Percentiles rank a stretch among this genome's conserved stretches.
Conservation (phyloP, 805 yeast species). For the Middelhovenomyces tepae region DNA sequence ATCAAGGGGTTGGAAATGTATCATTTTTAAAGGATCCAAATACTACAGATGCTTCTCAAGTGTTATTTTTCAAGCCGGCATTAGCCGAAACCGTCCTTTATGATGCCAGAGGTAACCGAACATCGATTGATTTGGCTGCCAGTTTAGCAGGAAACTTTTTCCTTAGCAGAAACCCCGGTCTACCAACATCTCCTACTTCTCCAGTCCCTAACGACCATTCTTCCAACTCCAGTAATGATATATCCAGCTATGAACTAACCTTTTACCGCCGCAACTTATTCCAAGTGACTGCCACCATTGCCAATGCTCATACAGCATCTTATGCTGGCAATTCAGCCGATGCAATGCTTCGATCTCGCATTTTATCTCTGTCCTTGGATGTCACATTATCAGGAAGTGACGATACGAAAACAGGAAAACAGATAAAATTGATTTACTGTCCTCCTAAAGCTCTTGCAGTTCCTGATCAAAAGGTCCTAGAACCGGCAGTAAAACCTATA, state of each 20-base stretch:
- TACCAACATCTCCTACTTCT: too few species aligned
- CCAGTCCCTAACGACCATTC: too few species aligned
- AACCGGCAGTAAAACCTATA: constrained; percentile 19
- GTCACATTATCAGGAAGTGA: constrained; percentile 18
- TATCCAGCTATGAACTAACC: too few species aligned
- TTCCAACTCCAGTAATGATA: too few species aligned
- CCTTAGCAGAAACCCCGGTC: too few species aligned
- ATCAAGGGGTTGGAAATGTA: too few species aligned
- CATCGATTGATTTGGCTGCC: constrained; percentile 12
- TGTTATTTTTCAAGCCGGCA: constrained; percentile 16
- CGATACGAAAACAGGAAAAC: constrained; percentile 12
- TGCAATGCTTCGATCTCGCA: constrained; percentile 14
- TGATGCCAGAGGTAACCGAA: constrained; percentile 17
- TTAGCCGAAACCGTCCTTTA: constrained; percentile 13
- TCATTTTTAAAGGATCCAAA: too few species aligned
- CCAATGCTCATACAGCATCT: constrained; percentile 20
- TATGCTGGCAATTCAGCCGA: constrained; percentile 19
- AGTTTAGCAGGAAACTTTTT: constrained; percentile 18
- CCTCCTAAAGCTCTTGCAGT: constrained; percentile 15
- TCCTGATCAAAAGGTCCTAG: constrained; percentile 10
- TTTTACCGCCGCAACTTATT: constrained; percentile 22
- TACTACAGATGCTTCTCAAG: constrained; percentile 7
- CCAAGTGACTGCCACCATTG: constrained; percentile 19
- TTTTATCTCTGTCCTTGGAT: constrained; percentile 19
- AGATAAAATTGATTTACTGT: constrained; percentile 17